Base-by-base conservation (phyloP, 2,329 filamentous ascomycete species). In the Phoma herbarum region DNA sequence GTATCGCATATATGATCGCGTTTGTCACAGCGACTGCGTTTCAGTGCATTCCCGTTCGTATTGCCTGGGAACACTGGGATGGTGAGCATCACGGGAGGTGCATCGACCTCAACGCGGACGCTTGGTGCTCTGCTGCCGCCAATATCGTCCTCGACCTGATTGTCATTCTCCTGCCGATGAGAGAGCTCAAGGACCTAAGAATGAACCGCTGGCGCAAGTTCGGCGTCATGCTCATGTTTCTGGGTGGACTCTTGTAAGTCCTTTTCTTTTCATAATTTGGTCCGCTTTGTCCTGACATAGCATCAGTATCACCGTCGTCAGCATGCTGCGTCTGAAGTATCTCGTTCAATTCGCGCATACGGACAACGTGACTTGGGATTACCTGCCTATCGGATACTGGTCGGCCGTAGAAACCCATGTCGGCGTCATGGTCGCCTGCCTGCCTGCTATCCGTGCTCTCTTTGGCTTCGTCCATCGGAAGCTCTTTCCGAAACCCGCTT, bases 291-390 rank as follows among this genome's bases (percentile, higher is more conserved):
- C 8, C 50, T 62, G 7, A 59, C 39, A 25, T 14, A 16, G 7
- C 2, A 9, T 25, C 35, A 81, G 78, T 52, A 78, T 81, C 37
- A 82, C 79, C 2, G 59, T 82, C n/a, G 72, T 82, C 59, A 80
- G 78, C 54, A 75, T 79, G 25, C 65, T 82, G 26, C 77, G 80
- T 9, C 65, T 82, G 3, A 74, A 77, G 23, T 79, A 75, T 20
- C 69, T 82, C 44, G 75, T 82, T 35, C 67, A 76, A 22, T 82
- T 82, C 60, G 76, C 77, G 11, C 75, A 73, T 25, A 78, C 79
- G 1, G 52, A 73, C 0, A 82, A 82, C 59, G 58, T 77, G 2
- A 75, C 72, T 2, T 78, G 77, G 71, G 71, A 73, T 50, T 72
- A 73, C n/a, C 57, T 65, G 0, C 61, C 68, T 4, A 59, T 71